Base-by-base conservation (phyloP, 164 flowering plant genomes). In the Piper betle region DNA sequence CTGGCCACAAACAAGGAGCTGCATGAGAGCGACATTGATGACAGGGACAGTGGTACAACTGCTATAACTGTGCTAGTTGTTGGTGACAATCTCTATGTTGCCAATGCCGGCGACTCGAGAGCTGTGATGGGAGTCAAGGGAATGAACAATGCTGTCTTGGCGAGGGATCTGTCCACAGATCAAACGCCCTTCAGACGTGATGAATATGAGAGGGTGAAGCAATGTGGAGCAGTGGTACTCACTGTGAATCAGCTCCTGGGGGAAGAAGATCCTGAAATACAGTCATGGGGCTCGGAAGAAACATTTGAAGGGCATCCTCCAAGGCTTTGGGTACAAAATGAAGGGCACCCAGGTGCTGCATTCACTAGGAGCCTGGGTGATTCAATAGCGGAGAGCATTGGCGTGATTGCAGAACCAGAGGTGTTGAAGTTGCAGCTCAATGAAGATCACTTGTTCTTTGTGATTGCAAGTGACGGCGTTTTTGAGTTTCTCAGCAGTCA, bases 391-490 rank as follows among this genome's bases (percentile, higher is more conserved):
- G 96, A 94, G 80, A 85, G 68, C 55, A 93, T 94, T 68, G 99
- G 99, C n/a, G 97, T 91, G 9, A 69, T 84, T 71, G 87, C 99
- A 70, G 86, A 62, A 66, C 99, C 97, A 1, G 99, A 91, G 79
- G 80, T 92, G 37, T 68, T 74, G 4, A 62, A 66, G 55, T 74
- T 89, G 61, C 80, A 78, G 60, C 91, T 94, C 16, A 80, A 81
- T 0, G 72, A 83, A 12, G 61, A 81, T 58, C 91, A 94, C 72
- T 73, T 71, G 43, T 94, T 94, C 76, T 85, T 94, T 63, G 88
- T 94, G 16, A 65, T 88, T 76, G 99, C 99, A 39, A 94, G 97
- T 68, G 99, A 94, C 79, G 99, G 99, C 52, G 86, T 93, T 61
- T 93, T 93, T 25, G 97, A 93, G 76, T 90, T 93, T 67, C 79